A percentile compares a stretch with the other conserved stretches of the same genome.
Conservation (phyloP, 1,139 yeast species). For the Saccharomyces pastorianus region DNA sequence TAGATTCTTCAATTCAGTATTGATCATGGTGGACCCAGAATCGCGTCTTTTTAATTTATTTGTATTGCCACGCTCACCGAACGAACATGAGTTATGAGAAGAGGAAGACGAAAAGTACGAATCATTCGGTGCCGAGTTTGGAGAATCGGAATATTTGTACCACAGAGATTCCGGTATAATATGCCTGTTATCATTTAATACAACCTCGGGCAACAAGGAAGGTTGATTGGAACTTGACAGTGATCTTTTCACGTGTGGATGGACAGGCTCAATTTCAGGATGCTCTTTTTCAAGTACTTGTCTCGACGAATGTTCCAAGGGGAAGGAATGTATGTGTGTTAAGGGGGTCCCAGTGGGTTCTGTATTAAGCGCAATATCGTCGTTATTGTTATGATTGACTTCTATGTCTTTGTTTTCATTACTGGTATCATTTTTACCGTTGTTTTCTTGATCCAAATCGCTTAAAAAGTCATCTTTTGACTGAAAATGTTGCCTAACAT, state of each 20-base stretch:
- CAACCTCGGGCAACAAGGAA: conserved; percentile 63
- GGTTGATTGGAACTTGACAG: conserved; percentile 1
- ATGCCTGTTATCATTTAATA: conserved; percentile 79
- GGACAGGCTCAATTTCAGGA: background rate
- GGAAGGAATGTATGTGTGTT: conserved; percentile 20
- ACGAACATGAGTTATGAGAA: background rate
- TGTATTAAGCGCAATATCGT: background rate
- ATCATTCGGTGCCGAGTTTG: conserved; percentile 38
- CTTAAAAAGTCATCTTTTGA: conserved; percentile 21
- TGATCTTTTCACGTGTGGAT: background rate
- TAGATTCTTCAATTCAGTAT: conserved; percentile 55
- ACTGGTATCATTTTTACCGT: conserved; percentile 2
- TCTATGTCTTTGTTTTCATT: background rate
- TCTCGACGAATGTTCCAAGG: conserved; percentile 4
- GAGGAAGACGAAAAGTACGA: conserved; percentile 18
- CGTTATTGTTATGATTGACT: background rate
- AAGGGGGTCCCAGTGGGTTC: conserved; percentile 11
- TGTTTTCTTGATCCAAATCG: conserved; percentile 8
- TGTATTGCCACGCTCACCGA: background rate
- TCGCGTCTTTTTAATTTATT: conserved; percentile 7
- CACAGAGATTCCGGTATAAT: conserved; percentile 76
- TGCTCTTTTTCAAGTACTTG: background rate
- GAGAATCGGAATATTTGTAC: conserved; percentile 51
- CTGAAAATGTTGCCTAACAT: conserved; percentile 58
- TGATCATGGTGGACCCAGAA: conserved; percentile 58